phyloP scores from a whole-genome alignment of 768 basidiomycete genomes.

The Podaxis sp. region DNA sequence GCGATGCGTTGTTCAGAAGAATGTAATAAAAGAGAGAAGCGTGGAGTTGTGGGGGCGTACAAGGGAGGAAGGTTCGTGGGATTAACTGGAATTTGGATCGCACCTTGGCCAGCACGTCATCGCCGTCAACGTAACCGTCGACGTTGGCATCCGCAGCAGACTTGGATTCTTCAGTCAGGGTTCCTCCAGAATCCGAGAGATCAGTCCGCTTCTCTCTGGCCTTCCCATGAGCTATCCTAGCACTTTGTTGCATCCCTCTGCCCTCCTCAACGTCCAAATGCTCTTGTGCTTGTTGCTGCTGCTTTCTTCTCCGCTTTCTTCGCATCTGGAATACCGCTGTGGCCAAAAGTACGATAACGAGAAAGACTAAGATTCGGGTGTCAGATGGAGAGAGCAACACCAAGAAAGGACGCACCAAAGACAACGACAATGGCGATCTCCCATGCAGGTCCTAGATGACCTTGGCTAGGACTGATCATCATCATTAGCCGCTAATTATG shows the following conservation, averaged over 20 bases:
- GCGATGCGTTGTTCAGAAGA: neutral
- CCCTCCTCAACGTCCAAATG: neutral
- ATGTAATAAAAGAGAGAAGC: neutral
- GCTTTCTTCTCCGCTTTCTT: constrained; percentile 19
- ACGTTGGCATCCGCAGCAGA: neutral
- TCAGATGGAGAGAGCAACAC: neutral
- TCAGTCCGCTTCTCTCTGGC: neutral
- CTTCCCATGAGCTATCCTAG: neutral
- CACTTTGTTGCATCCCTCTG: neutral
- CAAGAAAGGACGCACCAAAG: constrained; percentile 28
- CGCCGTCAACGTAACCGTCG: neutral
- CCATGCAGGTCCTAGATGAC: constrained; percentile 36
- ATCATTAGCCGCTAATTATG: neutral
- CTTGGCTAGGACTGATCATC: constrained; percentile 28
- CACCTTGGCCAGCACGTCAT: neutral
- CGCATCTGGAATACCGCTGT: constrained; percentile 28
- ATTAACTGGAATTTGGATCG: neutral
- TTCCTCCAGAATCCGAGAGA: neutral
- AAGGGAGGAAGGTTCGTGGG: neutral
- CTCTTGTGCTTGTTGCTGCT: constrained; percentile 16
- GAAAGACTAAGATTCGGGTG: constrained; percentile 19
- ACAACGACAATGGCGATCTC: constrained; percentile 36
- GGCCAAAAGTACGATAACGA: constrained; percentile 26
- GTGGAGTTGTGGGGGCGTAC: neutral
- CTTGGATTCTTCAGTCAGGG: neutral